phyloP scores from a whole-genome alignment of 129 eudicot genomes.

The Glebionis coronaria region DNA sequence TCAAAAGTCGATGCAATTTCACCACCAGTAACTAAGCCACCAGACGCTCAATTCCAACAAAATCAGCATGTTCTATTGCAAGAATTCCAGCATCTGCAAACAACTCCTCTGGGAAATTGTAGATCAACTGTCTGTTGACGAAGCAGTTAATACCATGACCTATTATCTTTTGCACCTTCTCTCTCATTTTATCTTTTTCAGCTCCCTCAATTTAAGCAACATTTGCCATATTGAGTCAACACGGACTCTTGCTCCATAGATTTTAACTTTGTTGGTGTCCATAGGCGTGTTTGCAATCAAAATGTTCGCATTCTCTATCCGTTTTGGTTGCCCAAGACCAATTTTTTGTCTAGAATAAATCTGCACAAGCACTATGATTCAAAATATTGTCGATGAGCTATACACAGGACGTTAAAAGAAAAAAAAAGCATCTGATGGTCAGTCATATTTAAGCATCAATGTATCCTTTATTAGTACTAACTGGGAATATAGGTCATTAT shows the following conservation, averaged over 20 bases:
- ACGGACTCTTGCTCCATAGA: constrained; percentile 96
- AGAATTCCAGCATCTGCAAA: constrained; percentile 98
- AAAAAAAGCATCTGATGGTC: no score
- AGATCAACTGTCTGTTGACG: constrained; percentile 76
- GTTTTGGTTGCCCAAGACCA: constrained; percentile 92
- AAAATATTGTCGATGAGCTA: neutral
- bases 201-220: constrained; percentile 96
- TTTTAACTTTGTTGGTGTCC: constrained; percentile 97
- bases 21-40: constrained; percentile 93
- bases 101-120: constrained; percentile 94
- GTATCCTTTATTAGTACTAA: no score
- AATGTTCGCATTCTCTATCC: constrained; percentile 94
- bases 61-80: constrained; percentile 82
- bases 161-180: constrained; percentile 89
- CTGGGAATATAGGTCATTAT: no score
- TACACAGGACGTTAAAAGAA: no score
- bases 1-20: constrained; percentile 51
- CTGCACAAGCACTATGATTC: constrained; percentile 33
- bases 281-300: constrained; percentile 95
- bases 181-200: constrained; percentile 93
- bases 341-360: constrained; percentile 91
- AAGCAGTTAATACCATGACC: constrained; percentile 93
- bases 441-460: no score
- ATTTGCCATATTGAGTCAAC: constrained; percentile 96
- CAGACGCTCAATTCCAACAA: constrained; percentile 24